A percentile compares a stretch with the other conserved stretches of the same genome.
These are phyloP conservation scores for Nakataea oryzae DNA, from an alignment of 2,329 filamentous ascomycete genomes.

Conservation along the genomic window DNA sequence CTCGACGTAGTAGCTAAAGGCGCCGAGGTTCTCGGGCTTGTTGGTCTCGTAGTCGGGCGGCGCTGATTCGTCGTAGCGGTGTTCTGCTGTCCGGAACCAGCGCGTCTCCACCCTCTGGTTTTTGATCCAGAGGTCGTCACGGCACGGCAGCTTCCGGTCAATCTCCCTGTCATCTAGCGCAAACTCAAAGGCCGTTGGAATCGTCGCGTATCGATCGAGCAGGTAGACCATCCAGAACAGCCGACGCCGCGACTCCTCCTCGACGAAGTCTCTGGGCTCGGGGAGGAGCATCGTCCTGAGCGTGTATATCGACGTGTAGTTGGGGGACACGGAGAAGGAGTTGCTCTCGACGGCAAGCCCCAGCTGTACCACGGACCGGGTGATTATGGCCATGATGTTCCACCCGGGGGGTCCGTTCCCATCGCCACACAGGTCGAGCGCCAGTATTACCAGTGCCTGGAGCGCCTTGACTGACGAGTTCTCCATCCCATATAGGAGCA, in stretches of 20 bases:
- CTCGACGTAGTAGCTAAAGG: conserved; percentile 85
- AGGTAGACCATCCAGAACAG: conserved; percentile 94
- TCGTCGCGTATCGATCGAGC: conserved; percentile 80
- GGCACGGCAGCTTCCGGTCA: conserved; percentile 75
- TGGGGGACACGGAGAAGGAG: conserved; percentile 67
- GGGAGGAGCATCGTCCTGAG: conserved; percentile 75
- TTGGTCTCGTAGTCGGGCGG: conserved; percentile 53
- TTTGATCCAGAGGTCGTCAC: conserved; percentile 75
- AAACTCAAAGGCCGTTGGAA: conserved; percentile 87
- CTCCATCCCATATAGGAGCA: conserved; percentile 78
- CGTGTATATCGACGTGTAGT: conserved; percentile 81
- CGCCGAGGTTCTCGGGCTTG: conserved; percentile 70
- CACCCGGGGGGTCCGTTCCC: conserved; percentile 87
- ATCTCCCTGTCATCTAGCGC: conserved; percentile 83
- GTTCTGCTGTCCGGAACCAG: conserved; percentile 56
- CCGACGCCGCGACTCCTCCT: conserved; percentile 75
- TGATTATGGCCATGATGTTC: conserved; percentile 85
- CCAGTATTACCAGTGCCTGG: conserved; percentile 78
- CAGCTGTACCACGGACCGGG: conserved; percentile 77
- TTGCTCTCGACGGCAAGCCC: conserved; percentile 76
- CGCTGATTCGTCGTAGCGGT: conserved; percentile 20
- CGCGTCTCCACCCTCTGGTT: conserved; percentile 77
- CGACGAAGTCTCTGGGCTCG: conserved; percentile 75
- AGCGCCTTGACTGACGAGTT: conserved; percentile 82
- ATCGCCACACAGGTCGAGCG: conserved; percentile 73